A percentile compares a stretch with the other conserved stretches of the same genome.
Conservation (phyloP, 345 rosid species). For the Gossypium anomalum region DNA sequence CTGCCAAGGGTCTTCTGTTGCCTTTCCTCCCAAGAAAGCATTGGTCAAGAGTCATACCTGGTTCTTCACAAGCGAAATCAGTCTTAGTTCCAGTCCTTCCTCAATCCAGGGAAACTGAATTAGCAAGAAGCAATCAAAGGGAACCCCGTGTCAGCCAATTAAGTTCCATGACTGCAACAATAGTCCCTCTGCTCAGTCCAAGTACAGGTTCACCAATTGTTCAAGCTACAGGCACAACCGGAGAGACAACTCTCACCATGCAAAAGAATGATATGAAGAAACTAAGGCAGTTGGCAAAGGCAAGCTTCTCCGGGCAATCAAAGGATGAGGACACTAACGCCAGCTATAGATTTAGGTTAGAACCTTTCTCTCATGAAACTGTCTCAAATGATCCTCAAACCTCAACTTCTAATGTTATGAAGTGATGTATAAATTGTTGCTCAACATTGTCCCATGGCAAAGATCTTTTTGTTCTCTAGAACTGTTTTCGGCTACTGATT, state of each 20-base stretch:
- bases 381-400: slow-evolving; percentile 17
- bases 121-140: slow-evolving; percentile 15
- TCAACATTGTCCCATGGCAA: neutral
- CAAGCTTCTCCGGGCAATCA: slow-evolving; percentile 35
- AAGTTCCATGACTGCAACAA: slow-evolving; percentile 40
- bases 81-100: slow-evolving; percentile 33
- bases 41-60: slow-evolving; percentile 34
- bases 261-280: slow-evolving; percentile 42
- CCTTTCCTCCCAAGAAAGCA: slow-evolving; percentile 43
- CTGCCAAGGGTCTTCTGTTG: slow-evolving; percentile 40
- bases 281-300: slow-evolving; percentile 44
- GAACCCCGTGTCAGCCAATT: slow-evolving; percentile 20
- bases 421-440: slow-evolving; percentile 7
- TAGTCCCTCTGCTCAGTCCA: slow-evolving; percentile 41
- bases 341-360: slow-evolving; percentile 18
- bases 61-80: slow-evolving; percentile 28
- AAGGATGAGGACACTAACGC: slow-evolving; percentile 23
- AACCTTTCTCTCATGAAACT: slow-evolving; percentile 11
- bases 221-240: slow-evolving; percentile 11
- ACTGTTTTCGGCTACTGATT: neutral
- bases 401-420: slow-evolving; percentile 21
- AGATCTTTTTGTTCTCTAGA: neutral
- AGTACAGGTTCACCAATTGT: slow-evolving; percentile 33
- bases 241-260: slow-evolving; percentile 1
- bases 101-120: slow-evolving; percentile 28